These are phyloP conservation scores for Lentinula aciculospora DNA, from an alignment of 768 basidiomycete species.

Conservation along the genomic window DNA sequence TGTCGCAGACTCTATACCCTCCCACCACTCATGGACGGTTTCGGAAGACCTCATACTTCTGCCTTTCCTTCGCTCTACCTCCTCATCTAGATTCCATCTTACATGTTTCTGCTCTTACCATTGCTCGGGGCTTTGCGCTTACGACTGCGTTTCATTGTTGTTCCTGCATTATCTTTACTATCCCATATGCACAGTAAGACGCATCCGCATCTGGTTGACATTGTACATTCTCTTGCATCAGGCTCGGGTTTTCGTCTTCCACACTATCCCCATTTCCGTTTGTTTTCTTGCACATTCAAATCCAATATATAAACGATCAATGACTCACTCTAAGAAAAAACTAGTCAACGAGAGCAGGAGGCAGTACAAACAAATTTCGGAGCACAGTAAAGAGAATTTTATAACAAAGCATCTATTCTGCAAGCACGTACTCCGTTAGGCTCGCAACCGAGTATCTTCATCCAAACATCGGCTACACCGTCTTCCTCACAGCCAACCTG, in stretches of 20 bases:
- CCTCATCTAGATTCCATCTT: constrained; percentile 3
- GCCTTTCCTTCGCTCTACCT: background rate
- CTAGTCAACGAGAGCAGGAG: background rate
- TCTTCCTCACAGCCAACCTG: constrained; percentile 75
- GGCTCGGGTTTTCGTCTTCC: background rate
- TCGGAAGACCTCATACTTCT: background rate
- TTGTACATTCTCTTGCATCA: constrained; percentile 1
- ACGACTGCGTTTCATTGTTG: background rate
- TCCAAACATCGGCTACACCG: constrained; percentile 61
- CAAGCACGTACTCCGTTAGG: constrained; percentile 7
- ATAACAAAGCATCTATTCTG: background rate
- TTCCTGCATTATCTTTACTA: background rate
- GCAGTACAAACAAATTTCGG: background rate
- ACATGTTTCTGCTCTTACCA: background rate
- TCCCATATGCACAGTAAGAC: background rate
- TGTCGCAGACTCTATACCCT: background rate
- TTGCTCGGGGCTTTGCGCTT: background rate
- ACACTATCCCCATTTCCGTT: background rate
- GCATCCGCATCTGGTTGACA: background rate
- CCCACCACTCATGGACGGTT: background rate
- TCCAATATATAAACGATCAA: background rate
- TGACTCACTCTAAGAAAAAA: background rate
- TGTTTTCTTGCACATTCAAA: constrained; percentile 1
- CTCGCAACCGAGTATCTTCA: constrained; percentile 45
- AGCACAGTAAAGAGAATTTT: background rate